These are phyloP conservation scores for Astrothelium subdiscretum DNA, from an alignment of 495 filamentous ascomycete genomes.

Conservation along the genomic window DNA sequence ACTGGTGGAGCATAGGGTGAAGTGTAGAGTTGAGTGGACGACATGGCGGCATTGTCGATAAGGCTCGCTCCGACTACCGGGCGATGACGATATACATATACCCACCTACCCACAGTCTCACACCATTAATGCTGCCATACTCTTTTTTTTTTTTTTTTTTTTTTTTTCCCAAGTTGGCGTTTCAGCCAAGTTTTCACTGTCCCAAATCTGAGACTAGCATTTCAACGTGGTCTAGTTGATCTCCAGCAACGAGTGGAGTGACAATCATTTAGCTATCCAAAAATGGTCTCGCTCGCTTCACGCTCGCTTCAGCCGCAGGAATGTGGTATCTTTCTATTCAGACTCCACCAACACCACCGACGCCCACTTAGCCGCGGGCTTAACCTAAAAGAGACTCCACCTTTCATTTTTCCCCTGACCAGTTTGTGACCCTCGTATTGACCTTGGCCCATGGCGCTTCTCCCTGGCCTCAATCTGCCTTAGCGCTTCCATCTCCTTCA, in stretches of 20 bases:
- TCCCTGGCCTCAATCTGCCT: slow-evolving; percentile 53
- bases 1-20: neutral
- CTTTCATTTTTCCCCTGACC: slow-evolving; percentile 5
- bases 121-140: neutral
- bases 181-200: neutral
- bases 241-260: neutral
- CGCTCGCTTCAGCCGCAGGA: neutral
- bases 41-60: neutral
- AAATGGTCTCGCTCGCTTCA: neutral
- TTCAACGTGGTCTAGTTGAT: neutral
- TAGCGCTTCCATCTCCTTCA: slow-evolving; percentile 87
- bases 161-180: neutral
- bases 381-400: slow-evolving; percentile 3
- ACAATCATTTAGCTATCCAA: neutral
- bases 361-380: neutral
- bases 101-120: neutral
- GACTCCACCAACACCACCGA: neutral
- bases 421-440: neutral
- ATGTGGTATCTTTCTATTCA: neutral
- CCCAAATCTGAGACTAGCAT: neutral
- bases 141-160: neutral
- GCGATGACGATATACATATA: neutral
- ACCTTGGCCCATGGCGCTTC: slow-evolving; percentile 11
- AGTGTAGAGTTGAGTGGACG: neutral
- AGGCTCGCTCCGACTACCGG: neutral